A percentile compares a stretch with the other conserved stretches of the same genome.
Evolutionary conservation across 176 grass and related monocot genomes (phyloP).

Genomic region (Dendrocalamus sinicus): DNA sequence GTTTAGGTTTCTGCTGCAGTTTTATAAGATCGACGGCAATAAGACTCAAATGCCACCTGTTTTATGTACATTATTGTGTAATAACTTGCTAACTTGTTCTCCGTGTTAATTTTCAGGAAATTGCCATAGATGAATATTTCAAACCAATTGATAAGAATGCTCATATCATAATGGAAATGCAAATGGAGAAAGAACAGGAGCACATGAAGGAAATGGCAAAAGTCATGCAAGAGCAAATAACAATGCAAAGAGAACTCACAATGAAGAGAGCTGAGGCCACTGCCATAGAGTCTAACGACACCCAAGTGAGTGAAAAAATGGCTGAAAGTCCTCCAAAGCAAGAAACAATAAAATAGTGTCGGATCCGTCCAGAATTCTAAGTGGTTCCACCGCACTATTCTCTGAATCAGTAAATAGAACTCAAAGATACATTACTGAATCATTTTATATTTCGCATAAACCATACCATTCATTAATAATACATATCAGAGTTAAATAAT

Average conservation of each 20-base stretch:
- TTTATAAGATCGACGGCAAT: neutral
- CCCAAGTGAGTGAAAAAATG: slow-evolving; percentile 34
- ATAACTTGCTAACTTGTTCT: slow-evolving; percentile 21
- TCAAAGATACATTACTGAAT: no score
- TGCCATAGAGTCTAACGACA: slow-evolving; percentile 16
- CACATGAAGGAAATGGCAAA: slow-evolving; percentile 75
- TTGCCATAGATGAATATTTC: slow-evolving; percentile 83
- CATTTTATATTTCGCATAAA: no score
- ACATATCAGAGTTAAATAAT: no score
- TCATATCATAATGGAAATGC: slow-evolving; percentile 77
- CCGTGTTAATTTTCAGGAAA: slow-evolving; percentile 57
- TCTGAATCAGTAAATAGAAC: no score
- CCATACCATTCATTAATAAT: no score
- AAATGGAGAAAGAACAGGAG: slow-evolving; percentile 80
- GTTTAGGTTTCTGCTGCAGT: neutral
- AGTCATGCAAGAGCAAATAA: slow-evolving; percentile 61
- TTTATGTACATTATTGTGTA: neutral
- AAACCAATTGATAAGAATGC: slow-evolving; percentile 82
- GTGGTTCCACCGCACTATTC: no score
- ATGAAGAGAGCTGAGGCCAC: slow-evolving; percentile 46
- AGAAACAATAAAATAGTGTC: slow-evolving; percentile 43
- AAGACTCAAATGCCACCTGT: slow-evolving; percentile 34
- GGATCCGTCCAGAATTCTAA: no score
- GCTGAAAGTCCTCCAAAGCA: slow-evolving; percentile 40
- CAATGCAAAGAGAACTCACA: slow-evolving; percentile 51